A percentile compares a stretch with the other conserved stretches of the same genome.
These are phyloP conservation scores for Nymphaea colorata DNA, from an alignment of 164 flowering plant species.

Conservation along the genomic window DNA sequence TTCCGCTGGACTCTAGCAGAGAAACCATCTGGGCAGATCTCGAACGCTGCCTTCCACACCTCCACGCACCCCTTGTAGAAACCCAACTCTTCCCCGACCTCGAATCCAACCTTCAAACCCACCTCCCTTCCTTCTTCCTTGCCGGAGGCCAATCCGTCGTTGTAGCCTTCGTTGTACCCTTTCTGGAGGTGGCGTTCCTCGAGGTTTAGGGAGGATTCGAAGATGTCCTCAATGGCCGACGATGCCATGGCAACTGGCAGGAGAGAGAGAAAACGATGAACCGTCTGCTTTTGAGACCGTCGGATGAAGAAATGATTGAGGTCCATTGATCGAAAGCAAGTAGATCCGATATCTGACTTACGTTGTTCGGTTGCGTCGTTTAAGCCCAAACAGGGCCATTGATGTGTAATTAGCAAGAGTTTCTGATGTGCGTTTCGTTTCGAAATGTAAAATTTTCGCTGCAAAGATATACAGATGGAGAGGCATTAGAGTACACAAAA, in stretches of 20 bases:
- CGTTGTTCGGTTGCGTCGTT: too few species aligned
- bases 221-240: constrained; percentile 31
- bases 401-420: too few species aligned
- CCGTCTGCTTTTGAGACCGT: too few species aligned
- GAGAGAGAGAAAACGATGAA: too few species aligned
- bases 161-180: constrained; percentile 52
- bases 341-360: too few species aligned
- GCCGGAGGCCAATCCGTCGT: constrained; percentile 42
- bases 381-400: too few species aligned
- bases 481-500: too few species aligned
- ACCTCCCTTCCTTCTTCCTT: constrained; percentile 50
- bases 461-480: too few species aligned
- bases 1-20: constrained; percentile 44
- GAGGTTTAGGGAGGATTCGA: constrained; percentile 40
- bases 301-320: too few species aligned
- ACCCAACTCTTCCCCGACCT: constrained; percentile 65
- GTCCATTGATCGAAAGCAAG: too few species aligned
- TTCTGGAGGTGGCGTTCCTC: constrained; percentile 51
- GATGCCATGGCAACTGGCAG: background rate
- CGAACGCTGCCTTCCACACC: constrained; percentile 47
- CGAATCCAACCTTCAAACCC: constrained; percentile 60
- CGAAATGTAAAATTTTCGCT: too few species aligned
- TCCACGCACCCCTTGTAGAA: constrained; percentile 63
- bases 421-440: too few species aligned
- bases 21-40: constrained; percentile 27